phyloP scores from a whole-genome alignment of 805 yeast species.

The Metschnikowia baotianmanensis region DNA sequence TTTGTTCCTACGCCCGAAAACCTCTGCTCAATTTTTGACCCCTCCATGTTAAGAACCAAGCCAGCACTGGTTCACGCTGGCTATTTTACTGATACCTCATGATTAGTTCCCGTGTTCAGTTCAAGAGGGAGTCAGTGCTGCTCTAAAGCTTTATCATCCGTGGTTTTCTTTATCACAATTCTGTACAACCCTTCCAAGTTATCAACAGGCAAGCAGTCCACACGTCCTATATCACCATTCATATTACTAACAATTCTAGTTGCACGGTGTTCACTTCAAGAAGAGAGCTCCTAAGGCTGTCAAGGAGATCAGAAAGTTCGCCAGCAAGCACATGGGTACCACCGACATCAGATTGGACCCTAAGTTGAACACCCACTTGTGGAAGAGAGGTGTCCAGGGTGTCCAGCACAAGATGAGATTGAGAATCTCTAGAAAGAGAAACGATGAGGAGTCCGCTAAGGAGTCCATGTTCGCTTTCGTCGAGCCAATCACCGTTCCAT shows the following conservation, averaged over 20 bases:
- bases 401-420: conserved; percentile 97
- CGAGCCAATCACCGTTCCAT: conserved; percentile 93
- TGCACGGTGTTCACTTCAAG: conserved; percentile 98
- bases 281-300: conserved; percentile 99
- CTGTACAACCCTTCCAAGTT: background rate
- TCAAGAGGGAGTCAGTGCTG: no score
- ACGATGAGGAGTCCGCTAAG: conserved; percentile 99
- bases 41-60: no score
- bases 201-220: background rate
- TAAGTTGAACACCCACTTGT: conserved; percentile 94
- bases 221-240: no score
- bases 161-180: no score
- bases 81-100: no score
- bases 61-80: no score
- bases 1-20: no score
- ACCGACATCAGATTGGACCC: conserved; percentile 99
- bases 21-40: no score
- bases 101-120: no score
- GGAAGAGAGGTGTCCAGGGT: conserved; percentile 99
- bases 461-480: conserved; percentile 97
- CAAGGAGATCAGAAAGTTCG: conserved; percentile 98
- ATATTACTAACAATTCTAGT: conserved; percentile 55
- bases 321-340: conserved; percentile 98
- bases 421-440: conserved; percentile 99
- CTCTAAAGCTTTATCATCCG: no score